Percentiles rank a stretch among this genome's conserved stretches.
phyloP scores from a whole-genome alignment of 108 stramenopile genomes.

The Cyclotella atomus region DNA sequence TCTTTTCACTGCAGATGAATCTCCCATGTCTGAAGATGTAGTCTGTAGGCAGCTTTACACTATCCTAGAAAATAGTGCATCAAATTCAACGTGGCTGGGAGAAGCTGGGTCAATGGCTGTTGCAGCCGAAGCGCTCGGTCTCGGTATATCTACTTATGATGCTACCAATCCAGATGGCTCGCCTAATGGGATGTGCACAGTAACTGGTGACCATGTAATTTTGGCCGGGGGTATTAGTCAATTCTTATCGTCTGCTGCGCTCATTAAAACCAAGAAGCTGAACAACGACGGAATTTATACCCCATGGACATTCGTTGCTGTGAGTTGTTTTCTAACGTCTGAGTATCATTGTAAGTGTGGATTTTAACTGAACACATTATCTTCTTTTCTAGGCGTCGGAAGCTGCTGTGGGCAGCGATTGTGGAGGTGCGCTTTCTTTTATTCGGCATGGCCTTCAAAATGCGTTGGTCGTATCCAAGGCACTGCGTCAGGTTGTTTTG shows the following conservation, averaged over 20 bases:
- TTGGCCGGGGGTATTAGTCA: slow-evolving; percentile 57
- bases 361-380: not conserved
- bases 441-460: slow-evolving; percentile 64
- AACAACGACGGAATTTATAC: slow-evolving; percentile 27
- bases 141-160: slow-evolving; percentile 77
- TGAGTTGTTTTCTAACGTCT: not conserved
- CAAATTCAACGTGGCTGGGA: slow-evolving; percentile 81
- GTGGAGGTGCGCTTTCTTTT: slow-evolving; percentile 65
- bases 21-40: slow-evolving; percentile 24
- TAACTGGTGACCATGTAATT: slow-evolving; percentile 51
- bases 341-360: not conserved
- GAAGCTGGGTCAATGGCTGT: slow-evolving; percentile 92
- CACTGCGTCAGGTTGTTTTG: slow-evolving; percentile 60
- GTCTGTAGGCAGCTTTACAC: slow-evolving; percentile 53
- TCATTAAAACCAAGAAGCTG: slow-evolving; percentile 14
- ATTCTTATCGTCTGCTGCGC: slow-evolving; percentile 53
- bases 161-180: slow-evolving; percentile 22
- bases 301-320: slow-evolving; percentile 46
- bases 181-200: slow-evolving; percentile 44
- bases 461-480: slow-evolving; percentile 55
- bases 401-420: slow-evolving; percentile 64
- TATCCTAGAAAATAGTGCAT: slow-evolving; percentile 62
- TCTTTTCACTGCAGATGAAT: slow-evolving; percentile 21
- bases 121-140: slow-evolving; percentile 87
- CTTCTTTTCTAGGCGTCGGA: slow-evolving; percentile 41